Base-by-base conservation (phyloP, 371 early-diverging fungal species). In the Rhizopus arrhizus region DNA sequence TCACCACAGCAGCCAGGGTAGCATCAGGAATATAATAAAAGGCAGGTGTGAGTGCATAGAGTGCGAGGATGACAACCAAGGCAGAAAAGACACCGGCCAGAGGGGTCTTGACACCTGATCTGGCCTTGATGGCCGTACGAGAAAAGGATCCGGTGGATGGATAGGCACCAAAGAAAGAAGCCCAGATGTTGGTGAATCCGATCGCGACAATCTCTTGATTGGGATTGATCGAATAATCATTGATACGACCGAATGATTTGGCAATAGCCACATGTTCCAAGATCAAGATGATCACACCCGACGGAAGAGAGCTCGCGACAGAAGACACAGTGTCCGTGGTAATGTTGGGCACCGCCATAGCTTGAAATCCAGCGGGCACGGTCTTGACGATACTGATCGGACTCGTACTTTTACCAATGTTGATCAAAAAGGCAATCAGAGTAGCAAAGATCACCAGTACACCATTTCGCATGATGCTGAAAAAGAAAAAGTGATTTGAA, bases 1-100 rank as follows among this genome's bases (percentile, higher is more conserved):
- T 89, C 36, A 95, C 93, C 28, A 96, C 85, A 1, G 93, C 91
- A 31, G 93, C 80, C 2, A 95, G 77, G 2, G 77, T 77, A 6
- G 95, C 87, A 50, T 84, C 84, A 9, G 97, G 93, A 45, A 96
- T 92, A 68, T 86, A 95, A 72, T 85, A 91, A 69, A 96, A 92
- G 5, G 89, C 89, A 10, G 90, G 89, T 0, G 94, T 91, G 53
- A 95, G 74, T n/a, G 86, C 75, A 63, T 88, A 91, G 16, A 96
- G 72, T 10, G 92, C 89, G 12, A 93, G 62, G 0, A 94, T 68
- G 4, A 96, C 93, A 4, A 93, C 80, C 6, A 75, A 57, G 3
- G 82, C 92, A 5, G 93, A 89, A 70, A 92, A 84, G 35, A 93
- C 66, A 35, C 91, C 91, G 7, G 92, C 91, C 15, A 92, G 70